Conservation (phyloP, 2,329 filamentous ascomycete species). For the Trichoderma lentiforme region DNA sequence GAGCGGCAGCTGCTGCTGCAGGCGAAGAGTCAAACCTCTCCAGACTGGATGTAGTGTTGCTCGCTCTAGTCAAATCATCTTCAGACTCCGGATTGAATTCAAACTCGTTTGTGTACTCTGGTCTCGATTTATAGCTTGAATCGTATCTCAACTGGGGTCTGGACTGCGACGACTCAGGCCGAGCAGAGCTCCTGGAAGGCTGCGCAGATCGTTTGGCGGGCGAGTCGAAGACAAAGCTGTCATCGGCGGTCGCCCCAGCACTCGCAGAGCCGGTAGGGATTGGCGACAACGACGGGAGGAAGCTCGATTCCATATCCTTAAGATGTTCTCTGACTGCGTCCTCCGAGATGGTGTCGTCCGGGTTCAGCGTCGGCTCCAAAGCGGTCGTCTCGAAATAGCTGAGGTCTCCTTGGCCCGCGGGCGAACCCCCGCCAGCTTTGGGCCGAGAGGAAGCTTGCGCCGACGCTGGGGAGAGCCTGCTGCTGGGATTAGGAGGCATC, state of each 20-base stretch:
- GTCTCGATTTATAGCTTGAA: constrained; percentile 21
- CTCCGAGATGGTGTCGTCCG: constrained; percentile 51
- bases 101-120: constrained; percentile 20
- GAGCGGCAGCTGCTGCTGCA: constrained; percentile 51
- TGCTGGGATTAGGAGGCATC: neutral
- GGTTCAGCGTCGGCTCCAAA: constrained; percentile 32
- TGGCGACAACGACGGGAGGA: constrained; percentile 56
- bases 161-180: neutral
- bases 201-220: constrained; percentile 31
- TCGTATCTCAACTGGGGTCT: constrained; percentile 5
- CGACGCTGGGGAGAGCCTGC: constrained; percentile 1
- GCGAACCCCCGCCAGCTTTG: neutral
- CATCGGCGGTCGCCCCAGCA: constrained; percentile 45
- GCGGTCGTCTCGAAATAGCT: constrained; percentile 43
- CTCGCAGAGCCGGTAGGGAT: constrained; percentile 45
- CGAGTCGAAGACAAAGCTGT: constrained; percentile 58
- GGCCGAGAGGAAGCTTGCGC: constrained; percentile 6
- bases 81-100: constrained; percentile 20
- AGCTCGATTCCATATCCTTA: constrained; percentile 64
- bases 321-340: constrained; percentile 54
- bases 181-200: neutral
- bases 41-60: constrained; percentile 48
- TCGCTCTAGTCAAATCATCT: constrained; percentile 29
- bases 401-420: constrained; percentile 28
- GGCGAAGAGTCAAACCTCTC: constrained; percentile 57